phyloP scores from a whole-genome alignment of 805 yeast species.

The Wickerhamiella brachini region DNA sequence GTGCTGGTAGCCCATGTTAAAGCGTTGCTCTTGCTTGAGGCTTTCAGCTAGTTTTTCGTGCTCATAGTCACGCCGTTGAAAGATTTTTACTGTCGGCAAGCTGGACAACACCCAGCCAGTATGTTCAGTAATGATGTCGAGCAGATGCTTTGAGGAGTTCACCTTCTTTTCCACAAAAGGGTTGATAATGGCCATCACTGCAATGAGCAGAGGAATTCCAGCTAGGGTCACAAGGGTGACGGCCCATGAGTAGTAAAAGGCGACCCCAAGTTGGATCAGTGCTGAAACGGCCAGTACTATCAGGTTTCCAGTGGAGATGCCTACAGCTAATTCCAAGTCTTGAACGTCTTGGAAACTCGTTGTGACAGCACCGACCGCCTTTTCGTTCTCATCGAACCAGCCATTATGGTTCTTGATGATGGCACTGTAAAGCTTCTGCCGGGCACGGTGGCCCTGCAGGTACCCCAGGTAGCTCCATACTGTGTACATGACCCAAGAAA shows the following conservation, averaged over 20 bases:
- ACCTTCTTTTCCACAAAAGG: conserved; percentile 37
- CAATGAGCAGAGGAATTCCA: conserved; percentile 52
- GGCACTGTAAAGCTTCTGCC: conserved; percentile 32
- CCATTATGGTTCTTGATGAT: conserved; percentile 34
- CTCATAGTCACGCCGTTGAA: conserved; percentile 46
- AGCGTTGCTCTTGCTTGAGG: conserved; percentile 27
- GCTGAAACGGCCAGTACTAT: conserved; percentile 56
- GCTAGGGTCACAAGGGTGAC: conserved; percentile 67
- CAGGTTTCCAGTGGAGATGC: conserved; percentile 55
- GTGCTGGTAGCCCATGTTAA: conserved; percentile 30
- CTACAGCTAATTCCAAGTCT: conserved; percentile 14
- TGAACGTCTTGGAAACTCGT: conserved; percentile 36
- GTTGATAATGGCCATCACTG: conserved; percentile 38
- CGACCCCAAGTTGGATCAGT: conserved; percentile 37
- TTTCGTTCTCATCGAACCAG: conserved; percentile 51
- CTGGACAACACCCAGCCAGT: conserved; percentile 59
- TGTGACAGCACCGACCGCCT: conserved; percentile 47
- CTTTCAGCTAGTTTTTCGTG: conserved; percentile 27
- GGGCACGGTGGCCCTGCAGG: conserved; percentile 43
- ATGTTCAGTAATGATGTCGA: conserved; percentile 43
- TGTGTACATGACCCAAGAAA: conserved; percentile 41
- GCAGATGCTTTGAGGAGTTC: conserved; percentile 39
- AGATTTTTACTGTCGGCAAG: conserved; percentile 45
- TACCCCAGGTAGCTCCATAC: conserved; percentile 66
- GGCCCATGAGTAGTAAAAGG: conserved; percentile 72